These are phyloP conservation scores for Calycina marina DNA, from an alignment of 2,329 filamentous ascomycete species.

Conservation along the genomic window DNA sequence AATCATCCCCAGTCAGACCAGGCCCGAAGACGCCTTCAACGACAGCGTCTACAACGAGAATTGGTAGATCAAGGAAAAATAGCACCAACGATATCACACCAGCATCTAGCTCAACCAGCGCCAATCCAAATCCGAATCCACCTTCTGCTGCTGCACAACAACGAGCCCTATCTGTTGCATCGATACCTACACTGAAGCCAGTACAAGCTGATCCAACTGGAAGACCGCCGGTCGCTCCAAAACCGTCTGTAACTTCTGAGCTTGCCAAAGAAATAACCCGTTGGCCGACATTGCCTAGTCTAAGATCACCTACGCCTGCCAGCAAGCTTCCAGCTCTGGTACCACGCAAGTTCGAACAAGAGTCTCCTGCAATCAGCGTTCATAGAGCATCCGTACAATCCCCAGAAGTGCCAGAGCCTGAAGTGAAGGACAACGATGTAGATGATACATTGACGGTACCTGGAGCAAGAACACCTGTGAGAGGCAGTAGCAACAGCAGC, in stretches of 20 bases:
- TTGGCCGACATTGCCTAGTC: constrained; percentile 64
- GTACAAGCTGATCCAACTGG: constrained; percentile 42
- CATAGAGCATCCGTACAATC: constrained; percentile 26
- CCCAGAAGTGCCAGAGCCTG: constrained; percentile 24
- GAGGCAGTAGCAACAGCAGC: constrained; percentile 42
- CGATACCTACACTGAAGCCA: constrained; percentile 50
- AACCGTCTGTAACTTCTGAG: constrained; percentile 36
- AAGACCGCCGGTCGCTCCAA: constrained; percentile 50
- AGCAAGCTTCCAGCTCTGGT: constrained; percentile 31
- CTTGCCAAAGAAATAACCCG: constrained; percentile 44
- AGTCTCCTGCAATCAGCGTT: constrained; percentile 37
- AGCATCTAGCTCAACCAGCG: constrained; percentile 33
- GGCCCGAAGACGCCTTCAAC: too few species aligned
- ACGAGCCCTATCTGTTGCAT: constrained; percentile 53
- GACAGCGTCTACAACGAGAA: constrained; percentile 15
- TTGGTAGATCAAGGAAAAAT: constrained; percentile 46
- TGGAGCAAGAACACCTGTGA: constrained; percentile 44
- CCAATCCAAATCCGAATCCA: constrained; percentile 33
- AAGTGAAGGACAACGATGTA: constrained; percentile 12
- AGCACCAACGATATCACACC: constrained; percentile 52
- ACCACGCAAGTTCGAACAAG: constrained; percentile 33
- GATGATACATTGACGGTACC: constrained; percentile 16
- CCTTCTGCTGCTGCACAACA: constrained; percentile 49
- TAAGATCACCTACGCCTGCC: constrained; percentile 61
- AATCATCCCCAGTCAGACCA: constrained; percentile 29